Base-by-base conservation (phyloP, 768 basidiomycete genomes). In the Trametes sanguinea region DNA sequence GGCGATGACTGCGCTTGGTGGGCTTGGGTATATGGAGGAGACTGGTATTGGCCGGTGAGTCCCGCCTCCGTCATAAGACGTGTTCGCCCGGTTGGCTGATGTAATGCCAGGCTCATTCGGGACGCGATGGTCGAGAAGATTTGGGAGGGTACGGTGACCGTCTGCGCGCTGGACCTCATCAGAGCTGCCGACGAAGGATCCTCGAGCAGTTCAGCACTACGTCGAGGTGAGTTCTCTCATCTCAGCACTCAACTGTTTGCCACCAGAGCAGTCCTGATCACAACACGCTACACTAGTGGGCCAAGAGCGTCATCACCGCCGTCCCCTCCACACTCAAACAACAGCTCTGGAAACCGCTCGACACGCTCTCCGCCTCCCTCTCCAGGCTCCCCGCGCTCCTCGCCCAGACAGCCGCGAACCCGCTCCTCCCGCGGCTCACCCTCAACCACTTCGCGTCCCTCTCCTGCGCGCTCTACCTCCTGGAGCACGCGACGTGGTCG, bases 21-120 rank as follows among this genome's bases (percentile, higher is more conserved):
- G 89, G 2, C 84, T 85, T 51, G 90, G 90, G 1, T 92, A 90
- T 67, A 92, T 91, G 89, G 87, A 89, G 65, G 90, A 92, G 72
- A 89, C 83, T 58, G 84, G 83, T 2, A 83, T 92, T 51, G 88
- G 85, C 10, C 75, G 84, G 76, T 78, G 63, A 60, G 74, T 60
- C 35, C 35, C 35, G 5, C 35, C 10, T 37, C 5, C 10, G 5
- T 37, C 35, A 5, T 10, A 6, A 37, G 10, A 37, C 6, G 10
- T 10, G 10, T 37, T 37, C 6, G 5, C 35, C 35, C 6, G 11
- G 35, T 6, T 6, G 6, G 7, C 3, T 13, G 14, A 13, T n/a
- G 42, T 22, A 5, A 1, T 14, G 47, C 22, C 3, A 81, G 83
- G 30, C 68, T 82, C 11, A 86, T 92, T 37, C 76, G 86, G 2